Base-by-base conservation (phyloP, 1,284 basidiomycete species). In the Sporisorium graminicola region DNA sequence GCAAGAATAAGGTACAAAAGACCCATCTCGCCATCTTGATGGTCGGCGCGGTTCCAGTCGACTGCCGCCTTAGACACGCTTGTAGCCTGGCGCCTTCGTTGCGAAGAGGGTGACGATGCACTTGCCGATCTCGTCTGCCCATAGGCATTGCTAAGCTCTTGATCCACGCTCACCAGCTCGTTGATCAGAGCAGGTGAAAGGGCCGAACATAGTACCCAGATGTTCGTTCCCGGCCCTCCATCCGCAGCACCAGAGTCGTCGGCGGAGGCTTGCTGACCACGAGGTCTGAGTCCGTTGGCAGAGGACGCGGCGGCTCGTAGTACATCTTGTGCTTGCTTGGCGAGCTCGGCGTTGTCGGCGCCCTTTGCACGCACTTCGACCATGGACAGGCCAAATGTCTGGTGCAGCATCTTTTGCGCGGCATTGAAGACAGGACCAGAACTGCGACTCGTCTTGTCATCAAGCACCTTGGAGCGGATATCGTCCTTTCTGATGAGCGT, bases 1-100 rank as follows among this genome's bases (percentile, higher is more conserved):
- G 80, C 81, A 4, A 86, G 65, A 1, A 86, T 65, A 26, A 85
- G 55, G 26, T 81, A 84, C 7, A 86, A 57, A 3, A 86, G 62
- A 7, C 84, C 85, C 69, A 81, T 81, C 43, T 72, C 71, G 20
- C 77, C 82, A 20, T 66, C 69, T 52, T 83, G 80, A 8, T 62
- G 57, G 44, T 78, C 75, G 2, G 77, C 75, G 4, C 56, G 56
- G 18, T 37, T 57, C 73, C 73, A 75, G 54, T 70, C 67, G n/a
- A 75, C 20, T 3, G 69, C 74, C 24, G 65, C 31, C 42, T 72
- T 70, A 31, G 44, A 10, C 27, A 64, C 44, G 5, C 22, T 27
- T 7, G 60, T 43, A 1, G 43, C n/a, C 14, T 26, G 24, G 0
- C 44, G 56, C 51, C 65, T 60, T n/a, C 65, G 42, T 27, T 58